phyloP scores from a whole-genome alignment of 2,329 filamentous ascomycete species.

The Lecanosticta acicola region DNA sequence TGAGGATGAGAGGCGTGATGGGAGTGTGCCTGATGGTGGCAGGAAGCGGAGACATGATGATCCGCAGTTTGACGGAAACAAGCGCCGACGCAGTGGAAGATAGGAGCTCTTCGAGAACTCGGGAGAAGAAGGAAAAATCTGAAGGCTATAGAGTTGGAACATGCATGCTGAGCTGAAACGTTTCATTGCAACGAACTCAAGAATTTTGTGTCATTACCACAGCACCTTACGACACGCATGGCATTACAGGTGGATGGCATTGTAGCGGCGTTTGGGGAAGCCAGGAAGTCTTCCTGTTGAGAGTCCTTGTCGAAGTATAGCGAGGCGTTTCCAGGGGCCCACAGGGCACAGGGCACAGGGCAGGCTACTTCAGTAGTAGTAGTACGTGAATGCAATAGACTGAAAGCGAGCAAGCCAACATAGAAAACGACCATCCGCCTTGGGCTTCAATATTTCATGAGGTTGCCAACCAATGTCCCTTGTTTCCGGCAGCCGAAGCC shows the following conservation, averaged over 20 bases:
- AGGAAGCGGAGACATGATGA: slow-evolving; percentile 31
- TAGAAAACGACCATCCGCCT: too few species aligned
- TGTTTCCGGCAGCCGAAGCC: too few species aligned
- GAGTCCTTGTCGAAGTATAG: background rate
- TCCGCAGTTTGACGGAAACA: slow-evolving; percentile 18
- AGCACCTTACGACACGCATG: background rate
- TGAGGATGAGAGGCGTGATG: slow-evolving; percentile 19
- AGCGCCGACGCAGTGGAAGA: slow-evolving; percentile 23
- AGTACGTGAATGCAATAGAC: too few species aligned
- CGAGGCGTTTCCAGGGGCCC: background rate
- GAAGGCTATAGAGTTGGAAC: background rate
- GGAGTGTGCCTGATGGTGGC: slow-evolving; percentile 14
- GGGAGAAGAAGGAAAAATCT: background rate
- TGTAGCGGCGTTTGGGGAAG: background rate
- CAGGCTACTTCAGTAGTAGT: too few species aligned
- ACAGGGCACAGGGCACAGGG: too few species aligned
- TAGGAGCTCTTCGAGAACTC: slow-evolving; percentile 2
- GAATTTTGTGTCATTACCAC: slow-evolving; percentile 1
- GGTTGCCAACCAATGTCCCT: too few species aligned
- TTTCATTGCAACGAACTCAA: slow-evolving; percentile 1
- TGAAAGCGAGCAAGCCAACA: too few species aligned
- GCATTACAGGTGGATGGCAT: background rate
- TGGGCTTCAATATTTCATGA: too few species aligned
- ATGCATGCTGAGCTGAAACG: background rate
- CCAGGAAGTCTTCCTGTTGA: background rate